phyloP scores from a whole-genome alignment of 1,284 basidiomycete species.

The Vanrija pseudolonga region DNA sequence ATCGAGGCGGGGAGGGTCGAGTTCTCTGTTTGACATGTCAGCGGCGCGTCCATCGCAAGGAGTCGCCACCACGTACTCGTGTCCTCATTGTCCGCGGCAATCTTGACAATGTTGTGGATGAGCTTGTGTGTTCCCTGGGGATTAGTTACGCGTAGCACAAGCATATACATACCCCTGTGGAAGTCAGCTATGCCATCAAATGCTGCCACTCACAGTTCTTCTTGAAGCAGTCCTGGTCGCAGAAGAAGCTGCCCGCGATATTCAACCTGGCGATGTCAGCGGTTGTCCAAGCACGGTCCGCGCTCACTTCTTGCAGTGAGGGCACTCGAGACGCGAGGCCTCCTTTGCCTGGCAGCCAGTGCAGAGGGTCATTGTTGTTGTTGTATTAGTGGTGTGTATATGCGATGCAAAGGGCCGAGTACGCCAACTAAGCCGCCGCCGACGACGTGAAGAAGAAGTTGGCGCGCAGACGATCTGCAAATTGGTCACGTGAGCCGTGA shows the following conservation, averaged over 20 bases:
- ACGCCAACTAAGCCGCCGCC: no score
- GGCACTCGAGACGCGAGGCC: constrained; percentile 48
- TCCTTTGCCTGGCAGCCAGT: constrained; percentile 45
- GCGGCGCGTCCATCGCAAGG: not conserved
- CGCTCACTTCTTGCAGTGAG: constrained; percentile 49
- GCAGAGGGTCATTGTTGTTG: constrained; percentile 23
- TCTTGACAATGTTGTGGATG: constrained; percentile 46
- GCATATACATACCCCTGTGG: constrained; percentile 22
- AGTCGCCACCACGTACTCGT: constrained; percentile 23
- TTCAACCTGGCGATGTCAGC: constrained; percentile 40
- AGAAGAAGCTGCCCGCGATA: constrained; percentile 50
- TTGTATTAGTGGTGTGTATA: no score
- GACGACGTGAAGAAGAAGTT: no score
- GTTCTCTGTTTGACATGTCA: constrained; percentile 28
- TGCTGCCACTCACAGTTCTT: constrained; percentile 42
- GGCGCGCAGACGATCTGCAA: no score
- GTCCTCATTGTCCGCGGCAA: constrained; percentile 36
- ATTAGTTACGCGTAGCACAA: not conserved
- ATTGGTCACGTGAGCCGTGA: no score
- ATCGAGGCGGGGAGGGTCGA: constrained; percentile 42
- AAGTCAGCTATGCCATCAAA: not conserved
- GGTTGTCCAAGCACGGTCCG: no score
- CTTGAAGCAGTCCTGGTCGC: constrained; percentile 52
- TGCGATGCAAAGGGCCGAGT: no score
- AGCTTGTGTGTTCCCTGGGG: constrained; percentile 40